Percentiles rank a stretch among this genome's conserved stretches.
Evolutionary conservation across 345 rosid species (phyloP).

Genomic region (Nephelium lappaceum): DNA sequence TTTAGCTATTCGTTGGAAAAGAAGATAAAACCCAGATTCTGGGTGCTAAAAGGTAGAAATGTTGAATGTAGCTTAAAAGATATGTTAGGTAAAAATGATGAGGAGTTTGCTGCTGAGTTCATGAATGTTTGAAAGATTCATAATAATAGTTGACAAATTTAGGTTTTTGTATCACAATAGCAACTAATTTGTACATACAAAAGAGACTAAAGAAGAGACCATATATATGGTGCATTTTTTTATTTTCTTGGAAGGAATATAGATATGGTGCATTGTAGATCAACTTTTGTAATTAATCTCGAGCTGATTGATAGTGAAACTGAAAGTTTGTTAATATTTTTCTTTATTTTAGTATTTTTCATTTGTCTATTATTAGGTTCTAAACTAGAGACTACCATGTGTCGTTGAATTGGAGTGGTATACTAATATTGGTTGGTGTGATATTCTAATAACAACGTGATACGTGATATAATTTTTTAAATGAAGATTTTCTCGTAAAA

Average conservation of each 20-base stretch:
- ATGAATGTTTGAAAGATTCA: constrained; percentile 43
- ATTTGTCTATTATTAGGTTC: no score
- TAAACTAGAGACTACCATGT: no score
- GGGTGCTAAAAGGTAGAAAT: constrained; percentile 63
- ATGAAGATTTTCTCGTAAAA: no score
- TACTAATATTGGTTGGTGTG: no score
- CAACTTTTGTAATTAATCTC: background rate
- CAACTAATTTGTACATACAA: background rate
- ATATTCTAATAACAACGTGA: no score
- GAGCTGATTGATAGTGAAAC: background rate
- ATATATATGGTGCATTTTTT: background rate
- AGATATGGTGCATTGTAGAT: background rate
- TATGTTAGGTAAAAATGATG: constrained; percentile 79
- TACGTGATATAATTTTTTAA: no score
- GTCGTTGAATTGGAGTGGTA: no score
- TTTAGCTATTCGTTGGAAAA: constrained; percentile 88
- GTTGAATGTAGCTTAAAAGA: constrained; percentile 70
- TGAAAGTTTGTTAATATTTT: no score
- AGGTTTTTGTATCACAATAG: background rate
- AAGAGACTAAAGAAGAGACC: background rate
- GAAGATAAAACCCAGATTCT: constrained; percentile 83
- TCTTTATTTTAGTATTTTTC: no score
- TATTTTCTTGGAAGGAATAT: no score
- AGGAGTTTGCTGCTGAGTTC: constrained; percentile 75
- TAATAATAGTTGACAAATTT: background rate